Percentiles rank a stretch among this genome's conserved stretches.
phyloP scores from a whole-genome alignment of 2,329 filamentous ascomycete genomes.

The Piedraia hortae region DNA sequence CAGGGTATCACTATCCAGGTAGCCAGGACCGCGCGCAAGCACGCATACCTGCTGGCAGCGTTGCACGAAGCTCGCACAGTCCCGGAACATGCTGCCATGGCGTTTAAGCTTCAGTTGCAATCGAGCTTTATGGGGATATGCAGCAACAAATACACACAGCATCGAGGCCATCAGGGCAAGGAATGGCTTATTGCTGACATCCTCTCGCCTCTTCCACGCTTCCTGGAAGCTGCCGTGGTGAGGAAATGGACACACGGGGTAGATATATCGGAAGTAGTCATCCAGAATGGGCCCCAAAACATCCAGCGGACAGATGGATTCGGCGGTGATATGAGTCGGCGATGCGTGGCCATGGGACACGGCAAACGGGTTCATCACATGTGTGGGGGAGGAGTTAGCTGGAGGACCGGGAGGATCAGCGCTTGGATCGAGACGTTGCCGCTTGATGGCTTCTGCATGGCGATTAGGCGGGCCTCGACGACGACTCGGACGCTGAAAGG shows the following conservation, averaged over 20 bases:
- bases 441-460: slow-evolving; percentile 39
- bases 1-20: slow-evolving; percentile 25
- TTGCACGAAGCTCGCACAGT: slow-evolving; percentile 40
- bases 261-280: slow-evolving; percentile 63
- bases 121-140: slow-evolving; percentile 44
- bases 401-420: slow-evolving; percentile 15
- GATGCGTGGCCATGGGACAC: slow-evolving; percentile 21
- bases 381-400: slow-evolving; percentile 23
- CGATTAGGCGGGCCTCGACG: slow-evolving; percentile 37
- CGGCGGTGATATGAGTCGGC: slow-evolving; percentile 24
- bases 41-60: slow-evolving; percentile 43
- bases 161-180: slow-evolving; percentile 46
- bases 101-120: slow-evolving; percentile 40
- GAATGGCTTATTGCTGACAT: slow-evolving; percentile 37
- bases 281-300: slow-evolving; percentile 43
- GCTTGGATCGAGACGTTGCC: slow-evolving; percentile 22
- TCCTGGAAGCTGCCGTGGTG: slow-evolving; percentile 52
- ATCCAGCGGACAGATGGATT: slow-evolving; percentile 42
- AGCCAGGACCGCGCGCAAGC: slow-evolving; percentile 32
- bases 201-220: slow-evolving; percentile 37
- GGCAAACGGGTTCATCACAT: slow-evolving; percentile 25
- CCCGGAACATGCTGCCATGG: slow-evolving; percentile 36
- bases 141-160: slow-evolving; percentile 45
- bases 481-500: slow-evolving; percentile 34
- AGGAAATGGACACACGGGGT: slow-evolving; percentile 49